Conservation (phyloP, 192 early-diverging fungal species). For the Backusella psychrophila region DNA sequence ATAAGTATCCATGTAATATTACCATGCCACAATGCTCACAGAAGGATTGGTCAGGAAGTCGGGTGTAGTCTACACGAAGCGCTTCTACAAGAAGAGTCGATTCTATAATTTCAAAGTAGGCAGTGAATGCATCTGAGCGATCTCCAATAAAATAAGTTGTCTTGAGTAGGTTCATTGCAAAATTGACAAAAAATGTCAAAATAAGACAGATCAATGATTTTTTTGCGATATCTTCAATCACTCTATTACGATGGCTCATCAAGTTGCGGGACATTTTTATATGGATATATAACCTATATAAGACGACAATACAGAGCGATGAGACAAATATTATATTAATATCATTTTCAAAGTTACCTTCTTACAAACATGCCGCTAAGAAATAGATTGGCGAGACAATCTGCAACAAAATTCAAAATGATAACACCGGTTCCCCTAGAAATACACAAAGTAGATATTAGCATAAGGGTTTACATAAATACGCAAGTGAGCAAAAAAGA, state of each 20-base stretch:
- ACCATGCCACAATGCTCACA: constrained; percentile 28
- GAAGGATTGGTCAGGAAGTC: constrained; percentile 10
- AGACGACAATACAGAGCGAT: background rate
- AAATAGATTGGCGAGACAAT: constrained; percentile 29
- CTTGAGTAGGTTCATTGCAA: constrained; percentile 37
- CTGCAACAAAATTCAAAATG: constrained; percentile 34
- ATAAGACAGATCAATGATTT: constrained; percentile 35
- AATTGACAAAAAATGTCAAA: constrained; percentile 33
- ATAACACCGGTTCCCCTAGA: constrained; percentile 30
- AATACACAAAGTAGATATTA: background rate
- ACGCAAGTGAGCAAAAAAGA: background rate
- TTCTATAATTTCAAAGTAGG: constrained; percentile 36
- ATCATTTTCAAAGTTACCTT: constrained; percentile 5
- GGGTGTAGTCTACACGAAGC: constrained; percentile 22
- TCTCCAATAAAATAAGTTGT: constrained; percentile 23
- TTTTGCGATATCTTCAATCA: constrained; percentile 28
- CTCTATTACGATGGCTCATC: constrained; percentile 18
- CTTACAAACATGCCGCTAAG: constrained; percentile 36
- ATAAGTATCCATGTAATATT: background rate
- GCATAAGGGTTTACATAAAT: background rate
- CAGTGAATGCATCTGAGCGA: constrained; percentile 31
- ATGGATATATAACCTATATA: constrained; percentile 23
- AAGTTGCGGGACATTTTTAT: constrained; percentile 7
- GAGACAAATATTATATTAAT: background rate
- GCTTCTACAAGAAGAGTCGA: constrained; percentile 39